These are phyloP conservation scores for Aspergillus wentii DNA, from an alignment of 495 filamentous ascomycete genomes.

Conservation along the genomic window DNA sequence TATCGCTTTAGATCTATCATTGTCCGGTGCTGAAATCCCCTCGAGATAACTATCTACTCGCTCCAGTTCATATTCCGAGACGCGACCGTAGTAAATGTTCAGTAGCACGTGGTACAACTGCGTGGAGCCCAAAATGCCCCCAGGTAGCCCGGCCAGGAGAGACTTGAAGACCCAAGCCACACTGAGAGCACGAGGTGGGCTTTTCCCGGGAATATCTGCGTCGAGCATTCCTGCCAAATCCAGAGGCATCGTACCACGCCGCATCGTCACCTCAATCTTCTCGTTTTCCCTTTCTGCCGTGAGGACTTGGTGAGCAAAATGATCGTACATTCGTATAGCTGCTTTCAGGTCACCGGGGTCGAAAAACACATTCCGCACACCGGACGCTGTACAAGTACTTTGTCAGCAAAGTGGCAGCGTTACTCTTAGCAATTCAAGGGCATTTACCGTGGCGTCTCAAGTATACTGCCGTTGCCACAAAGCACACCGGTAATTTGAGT, in stretches of 20 bases:
- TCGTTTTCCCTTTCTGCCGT: slow-evolving; percentile 25
- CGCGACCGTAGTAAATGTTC: slow-evolving; percentile 53
- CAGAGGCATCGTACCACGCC: slow-evolving; percentile 17
- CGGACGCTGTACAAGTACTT: slow-evolving; percentile 32
- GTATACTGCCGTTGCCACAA: slow-evolving; percentile 65
- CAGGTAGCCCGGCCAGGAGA: slow-evolving; percentile 64
- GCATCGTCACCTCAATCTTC: slow-evolving; percentile 28
- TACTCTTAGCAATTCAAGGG: not conserved
- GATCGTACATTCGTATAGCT: slow-evolving; percentile 29
- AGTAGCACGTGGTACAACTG: slow-evolving; percentile 61
- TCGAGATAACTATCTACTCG: slow-evolving; percentile 8
- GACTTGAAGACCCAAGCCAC: slow-evolving; percentile 70
- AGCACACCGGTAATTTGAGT: slow-evolving; percentile 66
- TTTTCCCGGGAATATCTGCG: slow-evolving; percentile 15
- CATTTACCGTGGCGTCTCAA: slow-evolving; percentile 61
- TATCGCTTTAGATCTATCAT: slow-evolving; percentile 24
- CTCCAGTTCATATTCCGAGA: slow-evolving; percentile 39
- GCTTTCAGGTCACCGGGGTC: slow-evolving; percentile 26
- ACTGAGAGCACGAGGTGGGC: slow-evolving; percentile 51
- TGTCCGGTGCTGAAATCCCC: slow-evolving; percentile 9
- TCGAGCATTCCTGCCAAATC: slow-evolving; percentile 17
- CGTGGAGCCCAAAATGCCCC: slow-evolving; percentile 67
- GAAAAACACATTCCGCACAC: slow-evolving; percentile 26
- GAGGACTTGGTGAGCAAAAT: slow-evolving; percentile 34
- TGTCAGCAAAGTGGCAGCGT: slow-evolving; percentile 37